phyloP scores from a whole-genome alignment of 2,329 filamentous ascomycete genomes.

The Dothiorella sarmentorum region DNA sequence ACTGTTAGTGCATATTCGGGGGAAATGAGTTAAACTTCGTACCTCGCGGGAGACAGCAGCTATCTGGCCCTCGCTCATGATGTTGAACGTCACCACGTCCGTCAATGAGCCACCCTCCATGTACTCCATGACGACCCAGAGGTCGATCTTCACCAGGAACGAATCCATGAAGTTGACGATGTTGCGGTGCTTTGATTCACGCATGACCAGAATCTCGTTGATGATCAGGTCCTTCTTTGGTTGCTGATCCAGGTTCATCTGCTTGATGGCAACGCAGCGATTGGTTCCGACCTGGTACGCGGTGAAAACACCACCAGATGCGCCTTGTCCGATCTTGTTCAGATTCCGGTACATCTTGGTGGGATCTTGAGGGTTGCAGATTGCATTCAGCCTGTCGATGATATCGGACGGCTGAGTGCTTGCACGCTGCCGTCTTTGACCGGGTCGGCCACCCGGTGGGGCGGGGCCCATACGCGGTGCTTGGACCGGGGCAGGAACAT shows the following conservation, averaged over 20 bases:
- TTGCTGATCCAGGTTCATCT: constrained; percentile 98
- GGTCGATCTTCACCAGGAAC: constrained; percentile 80
- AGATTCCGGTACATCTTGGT: constrained; percentile 81
- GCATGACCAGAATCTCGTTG: constrained; percentile 99
- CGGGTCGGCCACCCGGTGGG: constrained; percentile 55
- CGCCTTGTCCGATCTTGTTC: constrained; percentile 95
- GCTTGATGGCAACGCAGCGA: constrained; percentile 93
- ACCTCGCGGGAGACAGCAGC: constrained; percentile 85
- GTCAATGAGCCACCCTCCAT: constrained; percentile 98
- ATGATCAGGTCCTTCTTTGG: constrained; percentile 99
- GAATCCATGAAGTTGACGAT: constrained; percentile 99
- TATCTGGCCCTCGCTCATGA: constrained; percentile 98
- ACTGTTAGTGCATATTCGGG: constrained; percentile 19
- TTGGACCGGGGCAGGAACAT: constrained; percentile 43
- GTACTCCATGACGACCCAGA: constrained; percentile 99
- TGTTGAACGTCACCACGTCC: constrained; percentile 98
- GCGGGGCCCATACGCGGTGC: constrained; percentile 51
- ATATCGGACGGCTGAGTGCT: constrained; percentile 75
- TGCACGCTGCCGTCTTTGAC: constrained; percentile 69
- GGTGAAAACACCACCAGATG: constrained; percentile 91
- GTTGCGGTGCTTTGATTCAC: constrained; percentile 95
- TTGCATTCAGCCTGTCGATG: constrained; percentile 75
- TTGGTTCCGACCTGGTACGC: constrained; percentile 82
- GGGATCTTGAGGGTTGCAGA: constrained; percentile 87
- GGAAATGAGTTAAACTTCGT: constrained; percentile 33